These are phyloP conservation scores for Angomonas ambiguus DNA, from an alignment of 208 protist genomes.

Conservation along the genomic window DNA sequence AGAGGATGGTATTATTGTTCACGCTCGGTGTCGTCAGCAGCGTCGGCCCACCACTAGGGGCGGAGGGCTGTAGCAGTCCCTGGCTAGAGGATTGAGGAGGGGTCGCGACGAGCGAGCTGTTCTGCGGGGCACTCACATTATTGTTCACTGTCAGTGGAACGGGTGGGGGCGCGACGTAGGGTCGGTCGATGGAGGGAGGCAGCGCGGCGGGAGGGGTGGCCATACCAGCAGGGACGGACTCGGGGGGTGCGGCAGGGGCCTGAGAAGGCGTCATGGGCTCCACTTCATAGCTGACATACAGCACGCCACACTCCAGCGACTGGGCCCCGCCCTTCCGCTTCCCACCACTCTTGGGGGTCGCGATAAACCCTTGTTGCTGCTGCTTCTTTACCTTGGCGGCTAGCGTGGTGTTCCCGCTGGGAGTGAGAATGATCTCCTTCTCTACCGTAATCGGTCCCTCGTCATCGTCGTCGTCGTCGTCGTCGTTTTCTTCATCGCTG, in stretches of 20 bases:
- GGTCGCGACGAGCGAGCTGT: background rate
- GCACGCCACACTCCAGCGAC: background rate
- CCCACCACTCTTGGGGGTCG: background rate
- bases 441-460: background rate
- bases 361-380: background rate
- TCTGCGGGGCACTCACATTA: background rate
- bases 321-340: background rate
- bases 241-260: slow-evolving; percentile 7
- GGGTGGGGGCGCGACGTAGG: background rate
- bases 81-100: background rate
- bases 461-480: slow-evolving; percentile 18
- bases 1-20: background rate
- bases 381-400: background rate
- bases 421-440: slow-evolving; percentile 1
- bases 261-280: slow-evolving; percentile 13
- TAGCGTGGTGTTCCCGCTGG: background rate
- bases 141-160: background rate
- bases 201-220: background rate
- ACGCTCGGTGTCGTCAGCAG: background rate
- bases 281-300: background rate
- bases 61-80: background rate
- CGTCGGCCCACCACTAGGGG: background rate
- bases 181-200: slow-evolving; percentile 1
- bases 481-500: slow-evolving; percentile 38
- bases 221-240: background rate